Evolutionary conservation across 768 basidiomycete species (phyloP), one percentile per base, ranked within the genome.

Genomic region (Auricularia sp.): DNA sequence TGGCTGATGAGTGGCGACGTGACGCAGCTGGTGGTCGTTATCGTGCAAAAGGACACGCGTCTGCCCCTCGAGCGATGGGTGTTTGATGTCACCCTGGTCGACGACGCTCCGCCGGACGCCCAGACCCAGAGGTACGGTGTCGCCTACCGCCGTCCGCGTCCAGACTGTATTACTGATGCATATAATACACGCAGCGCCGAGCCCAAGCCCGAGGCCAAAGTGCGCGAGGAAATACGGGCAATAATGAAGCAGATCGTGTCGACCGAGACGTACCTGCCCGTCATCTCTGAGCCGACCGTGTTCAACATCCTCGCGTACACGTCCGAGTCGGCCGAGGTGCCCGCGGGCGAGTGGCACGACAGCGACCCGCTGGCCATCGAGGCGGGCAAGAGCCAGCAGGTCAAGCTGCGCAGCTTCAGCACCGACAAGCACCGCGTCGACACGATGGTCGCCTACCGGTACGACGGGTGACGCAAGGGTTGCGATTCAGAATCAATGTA

Each of bases 261-360:
- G 51, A 94, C 91, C 74, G 94, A 96, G 67, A 97, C 97, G 10
- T 98, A 97, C 77, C 80, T 99, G 66, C 97, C 97, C 0, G 90
- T 94, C 68, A 89, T 99, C 63, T 89, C 96, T 69, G 94, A 98
- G 75, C 87, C 91, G 13, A 93, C 90, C 14, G 93, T 98, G 37
- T 99, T 99, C 85, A 98, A 97, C 71, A 95, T 99, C 67, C 83
- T 99, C 54, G 94, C 92, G 10, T 98, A 98, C 76, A 97, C 96
- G 2, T 87, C 86, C 3, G 90, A 91, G 63, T 94, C 94, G 42
- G 91, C 92, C 7, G 91, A 95, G 68, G 86, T 97, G 8, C 96
- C 96, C 36, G 90, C 84, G 7, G 87, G 90, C 63, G 93, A 96
- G 72, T 99, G 97, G 97, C 85, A 93, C 24, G 96, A 98, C 75